These are phyloP conservation scores for Chlamydomonas asymmetrica DNA, from an alignment of 139 green algal genomes.

Conservation along the genomic window DNA sequence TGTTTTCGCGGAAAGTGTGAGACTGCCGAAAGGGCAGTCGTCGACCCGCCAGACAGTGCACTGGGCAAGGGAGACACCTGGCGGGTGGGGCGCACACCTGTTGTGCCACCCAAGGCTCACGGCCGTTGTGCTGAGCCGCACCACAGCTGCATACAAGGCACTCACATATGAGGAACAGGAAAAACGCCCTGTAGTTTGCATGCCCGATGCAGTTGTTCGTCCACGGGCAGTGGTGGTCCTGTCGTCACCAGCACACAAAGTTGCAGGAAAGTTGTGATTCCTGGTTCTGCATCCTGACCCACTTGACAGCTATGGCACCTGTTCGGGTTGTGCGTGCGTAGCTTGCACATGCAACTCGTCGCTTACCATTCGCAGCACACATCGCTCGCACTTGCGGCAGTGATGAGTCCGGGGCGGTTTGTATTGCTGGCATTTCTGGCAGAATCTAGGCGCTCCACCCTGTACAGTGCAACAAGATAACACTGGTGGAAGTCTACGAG, in stretches of 20 bases:
- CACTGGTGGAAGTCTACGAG: no score
- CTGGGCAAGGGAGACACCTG: no score
- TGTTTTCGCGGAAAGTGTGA: no score
- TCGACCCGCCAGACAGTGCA: no score
- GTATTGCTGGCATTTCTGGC: slow-evolving; percentile 79
- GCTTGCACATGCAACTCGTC: background rate
- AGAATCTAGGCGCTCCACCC: slow-evolving; percentile 68
- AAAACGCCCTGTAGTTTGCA: slow-evolving; percentile 87
- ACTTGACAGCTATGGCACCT: background rate
- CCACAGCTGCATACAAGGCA: background rate
- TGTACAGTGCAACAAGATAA: no score
- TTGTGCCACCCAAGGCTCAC: no score
- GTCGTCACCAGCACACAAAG: background rate
- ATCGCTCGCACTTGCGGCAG: slow-evolving; percentile 84
- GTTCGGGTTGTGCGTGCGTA: background rate
- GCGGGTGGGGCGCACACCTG: no score
- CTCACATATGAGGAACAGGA: slow-evolving; percentile 75
- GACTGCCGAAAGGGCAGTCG: no score
- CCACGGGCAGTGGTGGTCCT: slow-evolving; percentile 77
- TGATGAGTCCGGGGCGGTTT: slow-evolving; percentile 89
- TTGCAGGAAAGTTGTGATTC: background rate
- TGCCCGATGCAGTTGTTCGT: slow-evolving; percentile 93
- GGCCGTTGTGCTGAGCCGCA: no score
- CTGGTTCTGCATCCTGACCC: background rate
- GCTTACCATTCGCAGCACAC: slow-evolving; percentile 82